Evolutionary conservation across 345 rosid species (phyloP).

Genomic region (Physaria fendleri): DNA sequence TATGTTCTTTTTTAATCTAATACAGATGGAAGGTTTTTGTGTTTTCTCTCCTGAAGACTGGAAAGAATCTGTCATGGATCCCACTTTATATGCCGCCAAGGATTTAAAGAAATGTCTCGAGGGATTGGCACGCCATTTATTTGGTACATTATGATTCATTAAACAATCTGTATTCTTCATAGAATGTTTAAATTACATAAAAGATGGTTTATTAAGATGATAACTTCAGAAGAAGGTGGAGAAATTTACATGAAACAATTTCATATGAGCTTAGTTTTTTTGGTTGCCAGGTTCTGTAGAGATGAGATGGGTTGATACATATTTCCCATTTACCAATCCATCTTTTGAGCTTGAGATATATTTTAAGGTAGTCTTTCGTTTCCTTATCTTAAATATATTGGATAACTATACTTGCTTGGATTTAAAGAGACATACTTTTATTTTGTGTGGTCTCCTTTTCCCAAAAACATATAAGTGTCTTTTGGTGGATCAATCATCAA

Average conservation of each 20-base stretch:
- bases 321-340: slow-evolving; percentile 92
- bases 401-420: slow-evolving; percentile 1
- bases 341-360: slow-evolving; percentile 96
- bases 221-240: too few species aligned
- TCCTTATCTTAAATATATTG: not conserved
- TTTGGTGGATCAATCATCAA: too few species aligned
- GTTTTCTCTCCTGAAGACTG: slow-evolving; percentile 76
- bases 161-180: too few species aligned
- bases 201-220: not conserved
- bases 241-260: not conserved
- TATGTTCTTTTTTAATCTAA: not conserved
- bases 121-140: slow-evolving; percentile 85
- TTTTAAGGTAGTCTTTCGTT: slow-evolving; percentile 52
- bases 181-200: too few species aligned
- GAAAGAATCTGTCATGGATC: slow-evolving; percentile 60
- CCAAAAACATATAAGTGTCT: not conserved
- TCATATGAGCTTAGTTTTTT: not conserved
- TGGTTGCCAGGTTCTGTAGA: slow-evolving; percentile 74
- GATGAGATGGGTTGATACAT: slow-evolving; percentile 94
- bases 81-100: slow-evolving; percentile 69
- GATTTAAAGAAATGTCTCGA: slow-evolving; percentile 94
- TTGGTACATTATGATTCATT: slow-evolving; percentile 43
- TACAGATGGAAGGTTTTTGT: slow-evolving; percentile 95
- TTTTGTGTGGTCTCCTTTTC: not conserved
- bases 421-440: not conserved